These are phyloP conservation scores for Helenozyma baotianmanensis DNA, from an alignment of 805 yeast species.

Conservation along the genomic window DNA sequence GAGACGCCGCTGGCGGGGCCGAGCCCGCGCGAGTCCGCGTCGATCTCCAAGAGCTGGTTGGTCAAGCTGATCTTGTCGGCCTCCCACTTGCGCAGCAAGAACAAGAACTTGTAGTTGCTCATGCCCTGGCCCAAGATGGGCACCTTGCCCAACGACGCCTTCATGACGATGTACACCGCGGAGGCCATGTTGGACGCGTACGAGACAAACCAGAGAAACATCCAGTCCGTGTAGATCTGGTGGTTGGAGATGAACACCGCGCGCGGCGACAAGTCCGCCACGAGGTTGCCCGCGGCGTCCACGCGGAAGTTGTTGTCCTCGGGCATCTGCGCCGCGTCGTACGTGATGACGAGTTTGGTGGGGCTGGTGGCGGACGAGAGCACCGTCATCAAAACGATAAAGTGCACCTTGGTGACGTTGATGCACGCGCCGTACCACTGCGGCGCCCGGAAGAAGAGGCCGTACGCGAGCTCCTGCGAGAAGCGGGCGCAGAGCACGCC, in stretches of 20 bases:
- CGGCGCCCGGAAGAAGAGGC: slow-evolving; percentile 27
- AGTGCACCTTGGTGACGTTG: slow-evolving; percentile 53
- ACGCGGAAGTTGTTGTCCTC: slow-evolving; percentile 24
- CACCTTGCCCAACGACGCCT: slow-evolving; percentile 60
- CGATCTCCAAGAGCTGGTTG: slow-evolving; percentile 51
- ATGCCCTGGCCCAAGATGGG: slow-evolving; percentile 87
- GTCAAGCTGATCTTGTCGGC: slow-evolving; percentile 59
- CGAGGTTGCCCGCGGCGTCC: slow-evolving; percentile 18
- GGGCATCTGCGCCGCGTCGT: slow-evolving; percentile 35
- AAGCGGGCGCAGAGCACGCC: slow-evolving; percentile 39
- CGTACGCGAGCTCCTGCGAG: slow-evolving; percentile 41
- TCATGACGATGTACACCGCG: slow-evolving; percentile 67
- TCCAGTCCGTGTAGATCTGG: slow-evolving; percentile 94
- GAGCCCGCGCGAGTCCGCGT: slow-evolving; percentile 54
- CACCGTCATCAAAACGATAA: slow-evolving; percentile 50
- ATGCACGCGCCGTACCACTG: slow-evolving; percentile 38
- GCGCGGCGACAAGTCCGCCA: slow-evolving; percentile 38
- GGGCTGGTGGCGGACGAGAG: slow-evolving; percentile 51
- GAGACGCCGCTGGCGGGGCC: slow-evolving; percentile 47
- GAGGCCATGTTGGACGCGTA: slow-evolving; percentile 66
- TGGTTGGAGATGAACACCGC: slow-evolving; percentile 81
- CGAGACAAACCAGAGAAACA: slow-evolving; percentile 80
- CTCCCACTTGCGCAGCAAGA: slow-evolving; percentile 84
- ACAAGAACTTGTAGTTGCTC: slow-evolving; percentile 71
- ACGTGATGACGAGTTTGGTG: slow-evolving; percentile 47